Percentiles rank a stretch among this genome's conserved stretches.
Evolutionary conservation across 257 asterid species (phyloP).

Genomic region (Solanum sparsipilum): DNA sequence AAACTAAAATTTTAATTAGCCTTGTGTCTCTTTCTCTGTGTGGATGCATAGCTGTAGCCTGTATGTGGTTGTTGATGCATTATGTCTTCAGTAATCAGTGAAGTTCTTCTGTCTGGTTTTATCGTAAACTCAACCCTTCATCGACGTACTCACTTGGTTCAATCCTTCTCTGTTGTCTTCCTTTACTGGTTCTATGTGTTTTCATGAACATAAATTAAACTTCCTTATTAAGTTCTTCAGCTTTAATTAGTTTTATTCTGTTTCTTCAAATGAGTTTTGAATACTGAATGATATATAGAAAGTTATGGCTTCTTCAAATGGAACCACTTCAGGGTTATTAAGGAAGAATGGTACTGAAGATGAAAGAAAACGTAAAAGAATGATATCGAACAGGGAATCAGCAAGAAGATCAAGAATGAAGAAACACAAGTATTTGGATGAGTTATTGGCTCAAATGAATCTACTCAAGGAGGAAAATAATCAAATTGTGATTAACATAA

Average conservation of each 20-base stretch:
- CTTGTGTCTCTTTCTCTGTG: not conserved
- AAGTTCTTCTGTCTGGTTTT: constrained; percentile 12
- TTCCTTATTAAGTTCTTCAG: not conserved
- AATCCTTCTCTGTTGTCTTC: constrained; percentile 7
- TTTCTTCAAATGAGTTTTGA: not conserved
- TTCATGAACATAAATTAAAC: constrained; percentile 9
- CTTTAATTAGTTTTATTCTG: not conserved
- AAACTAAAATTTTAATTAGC: not conserved
- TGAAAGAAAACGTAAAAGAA: constrained; percentile 31
- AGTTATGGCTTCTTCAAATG: not conserved
- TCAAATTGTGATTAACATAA: constrained; percentile 14
- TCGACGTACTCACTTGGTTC: constrained; percentile 36
- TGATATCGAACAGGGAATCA: constrained; percentile 38
- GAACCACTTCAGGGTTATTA: not conserved
- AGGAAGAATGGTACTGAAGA: not conserved
- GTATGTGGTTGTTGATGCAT: constrained; percentile 3
- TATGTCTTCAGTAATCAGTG: constrained; percentile 28
- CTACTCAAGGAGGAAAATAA: constrained; percentile 29
- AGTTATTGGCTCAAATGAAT: constrained; percentile 18
- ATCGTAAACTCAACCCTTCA: constrained; percentile 24
- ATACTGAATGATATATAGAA: not conserved
- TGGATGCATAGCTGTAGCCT: not conserved
- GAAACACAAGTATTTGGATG: constrained; percentile 41
- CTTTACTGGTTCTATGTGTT: constrained; percentile 47
- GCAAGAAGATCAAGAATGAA: constrained; percentile 7